phyloP scores from a whole-genome alignment of 371 early-diverging fungal species.

The Mucor circinelloides region DNA sequence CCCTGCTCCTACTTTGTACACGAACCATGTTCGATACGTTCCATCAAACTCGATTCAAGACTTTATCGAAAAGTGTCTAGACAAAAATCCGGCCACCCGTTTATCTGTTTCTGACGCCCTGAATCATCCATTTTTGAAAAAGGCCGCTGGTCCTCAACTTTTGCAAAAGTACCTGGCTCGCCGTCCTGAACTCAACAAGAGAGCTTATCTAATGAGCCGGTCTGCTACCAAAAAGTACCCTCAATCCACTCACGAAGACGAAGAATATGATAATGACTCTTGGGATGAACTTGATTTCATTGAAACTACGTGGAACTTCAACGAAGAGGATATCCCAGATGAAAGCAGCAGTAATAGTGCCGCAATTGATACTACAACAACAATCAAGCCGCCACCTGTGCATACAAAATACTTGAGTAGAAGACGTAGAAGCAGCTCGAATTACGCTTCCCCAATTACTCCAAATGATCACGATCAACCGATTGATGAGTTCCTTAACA shows the following conservation, averaged over 20 bases:
- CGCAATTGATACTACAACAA: background rate
- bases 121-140: conserved; percentile 60
- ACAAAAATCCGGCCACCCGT: conserved; percentile 68
- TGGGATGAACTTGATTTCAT: conserved; percentile 22
- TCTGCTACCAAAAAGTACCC: background rate
- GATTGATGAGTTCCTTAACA: conserved; percentile 1
- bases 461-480: conserved; percentile 12
- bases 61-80: conserved; percentile 48
- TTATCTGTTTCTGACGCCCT: conserved; percentile 69
- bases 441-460: conserved; percentile 19
- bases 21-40: conserved; percentile 15
- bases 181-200: conserved; percentile 20
- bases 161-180: conserved; percentile 23
- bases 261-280: conserved; percentile 6
- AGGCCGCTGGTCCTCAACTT: conserved; percentile 22
- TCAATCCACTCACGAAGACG: background rate
- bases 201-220: conserved; percentile 7
- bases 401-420: conserved; percentile 7
- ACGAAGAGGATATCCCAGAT: conserved; percentile 7
- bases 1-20: conserved; percentile 33
- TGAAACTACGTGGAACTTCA: conserved; percentile 21
- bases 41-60: conserved; percentile 25
- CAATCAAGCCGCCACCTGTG: conserved; percentile 6
- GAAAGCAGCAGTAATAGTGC: background rate
- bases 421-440: background rate